These are phyloP conservation scores for Pholiota molesta DNA, from an alignment of 768 basidiomycete species.

Conservation along the genomic window DNA sequence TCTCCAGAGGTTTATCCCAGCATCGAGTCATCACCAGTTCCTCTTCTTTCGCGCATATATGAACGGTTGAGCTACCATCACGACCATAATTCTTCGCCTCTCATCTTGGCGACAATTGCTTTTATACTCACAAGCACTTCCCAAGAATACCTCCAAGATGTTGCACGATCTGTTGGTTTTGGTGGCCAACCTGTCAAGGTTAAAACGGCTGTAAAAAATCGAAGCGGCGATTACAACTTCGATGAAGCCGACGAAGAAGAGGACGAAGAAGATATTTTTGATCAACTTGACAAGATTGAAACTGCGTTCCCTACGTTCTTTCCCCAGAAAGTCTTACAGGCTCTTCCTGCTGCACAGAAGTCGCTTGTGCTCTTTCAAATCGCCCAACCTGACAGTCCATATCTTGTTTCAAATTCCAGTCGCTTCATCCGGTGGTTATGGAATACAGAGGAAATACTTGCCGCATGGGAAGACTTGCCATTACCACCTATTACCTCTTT, in stretches of 20 bases:
- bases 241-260: slow-evolving; percentile 42
- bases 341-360: slow-evolving; percentile 66
- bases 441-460: slow-evolving; percentile 54
- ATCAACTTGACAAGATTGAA: slow-evolving; percentile 37
- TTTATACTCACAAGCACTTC: slow-evolving; percentile 70
- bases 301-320: slow-evolving; percentile 68
- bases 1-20: slow-evolving; percentile 42
- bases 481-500: slow-evolving; percentile 4
- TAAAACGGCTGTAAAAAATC: slow-evolving; percentile 26
- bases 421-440: slow-evolving; percentile 62
- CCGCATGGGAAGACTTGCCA: slow-evolving; percentile 41
- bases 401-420: slow-evolving; percentile 40
- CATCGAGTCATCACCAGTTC: slow-evolving; percentile 47
- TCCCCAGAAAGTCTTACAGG: slow-evolving; percentile 46
- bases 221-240: slow-evolving; percentile 32
- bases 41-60: slow-evolving; percentile 66
- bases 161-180: slow-evolving; percentile 66
- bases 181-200: slow-evolving; percentile 32
- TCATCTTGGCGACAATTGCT: slow-evolving; percentile 59
- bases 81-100: slow-evolving; percentile 50
- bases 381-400: slow-evolving; percentile 65
- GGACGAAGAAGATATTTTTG: slow-evolving; percentile 41
- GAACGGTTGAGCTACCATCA: slow-evolving; percentile 54
- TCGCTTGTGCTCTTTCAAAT: slow-evolving; percentile 67
- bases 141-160: slow-evolving; percentile 57